phyloP scores from a whole-genome alignment of 805 yeast species.

The Pichia scutulata region DNA sequence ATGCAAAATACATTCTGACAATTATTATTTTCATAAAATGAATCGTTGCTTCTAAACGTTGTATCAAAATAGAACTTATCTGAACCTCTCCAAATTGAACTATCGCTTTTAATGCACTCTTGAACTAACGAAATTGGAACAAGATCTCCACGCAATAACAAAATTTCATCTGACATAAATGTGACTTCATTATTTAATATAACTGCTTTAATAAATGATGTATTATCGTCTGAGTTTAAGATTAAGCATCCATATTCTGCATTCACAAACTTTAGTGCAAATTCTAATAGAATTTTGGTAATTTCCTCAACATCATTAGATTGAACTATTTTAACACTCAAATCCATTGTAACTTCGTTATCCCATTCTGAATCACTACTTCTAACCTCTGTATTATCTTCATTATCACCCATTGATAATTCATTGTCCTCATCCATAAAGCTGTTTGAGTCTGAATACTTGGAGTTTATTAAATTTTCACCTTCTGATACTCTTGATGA shows the following conservation, averaged over 20 bases:
- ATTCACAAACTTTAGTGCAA: constrained; percentile 23
- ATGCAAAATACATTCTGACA: constrained; percentile 35
- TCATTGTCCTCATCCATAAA: not conserved
- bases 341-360: constrained; percentile 23
- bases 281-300: constrained; percentile 31
- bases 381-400: not conserved
- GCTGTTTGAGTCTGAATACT: not conserved
- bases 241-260: constrained; percentile 30
- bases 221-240: constrained; percentile 23
- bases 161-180: constrained; percentile 28
- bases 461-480: not conserved
- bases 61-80: constrained; percentile 30
- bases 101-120: constrained; percentile 33
- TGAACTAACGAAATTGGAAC: constrained; percentile 36
- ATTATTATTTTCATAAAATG: constrained; percentile 31
- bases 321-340: constrained; percentile 44
- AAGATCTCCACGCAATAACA: constrained; percentile 33
- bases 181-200: constrained; percentile 24
- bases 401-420: not conserved
- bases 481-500: not conserved
- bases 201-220: constrained; percentile 25
- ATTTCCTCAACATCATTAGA: constrained; percentile 33
- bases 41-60: constrained; percentile 30
- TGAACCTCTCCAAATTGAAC: constrained; percentile 30
- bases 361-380: constrained; percentile 10